Conservation (phyloP, 202 grass and related monocot species). For the Carex sylvatica region DNA sequence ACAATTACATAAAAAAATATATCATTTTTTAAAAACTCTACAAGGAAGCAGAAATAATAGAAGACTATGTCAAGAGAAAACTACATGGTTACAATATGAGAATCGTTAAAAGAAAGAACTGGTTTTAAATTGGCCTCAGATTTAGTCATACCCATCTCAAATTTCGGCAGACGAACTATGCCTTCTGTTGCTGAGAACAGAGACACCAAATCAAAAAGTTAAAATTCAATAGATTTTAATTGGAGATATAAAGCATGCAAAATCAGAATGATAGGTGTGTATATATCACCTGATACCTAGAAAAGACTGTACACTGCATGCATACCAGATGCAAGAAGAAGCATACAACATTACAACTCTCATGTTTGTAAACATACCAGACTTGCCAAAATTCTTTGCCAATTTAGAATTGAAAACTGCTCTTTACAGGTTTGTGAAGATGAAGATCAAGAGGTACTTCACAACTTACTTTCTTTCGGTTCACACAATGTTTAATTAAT, state of each 20-base stretch:
- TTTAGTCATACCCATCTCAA: constrained; percentile 93
- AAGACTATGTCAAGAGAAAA: constrained; percentile 4
- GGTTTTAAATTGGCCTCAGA: constrained; percentile 86
- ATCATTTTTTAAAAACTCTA: no score
- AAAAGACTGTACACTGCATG: constrained; percentile 61
- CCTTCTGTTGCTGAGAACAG: constrained; percentile 79
- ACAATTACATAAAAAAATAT: no score
- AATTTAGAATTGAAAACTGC: no score
- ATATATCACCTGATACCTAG: constrained; percentile 75
- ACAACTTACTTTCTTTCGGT: no score
- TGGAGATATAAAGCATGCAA: not conserved
- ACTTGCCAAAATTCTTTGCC: no score
- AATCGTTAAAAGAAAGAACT: constrained; percentile 75
- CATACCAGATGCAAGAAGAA: constrained; percentile 96
- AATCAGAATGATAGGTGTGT: not conserved
- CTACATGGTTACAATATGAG: constrained; percentile 93
- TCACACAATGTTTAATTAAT: no score
- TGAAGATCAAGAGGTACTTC: no score
- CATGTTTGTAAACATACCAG: constrained; percentile 59
- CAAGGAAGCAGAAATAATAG: not conserved
- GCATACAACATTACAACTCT: constrained; percentile 88
- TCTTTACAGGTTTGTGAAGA: no score
- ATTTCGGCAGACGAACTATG: constrained; percentile 80
- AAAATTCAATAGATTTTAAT: constrained; percentile 1
- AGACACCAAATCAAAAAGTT: constrained; percentile 24